A percentile compares a stretch with the other conserved stretches of the same genome.
These are phyloP conservation scores for Lentinula raphanica DNA, from an alignment of 768 basidiomycete species.

Conservation along the genomic window DNA sequence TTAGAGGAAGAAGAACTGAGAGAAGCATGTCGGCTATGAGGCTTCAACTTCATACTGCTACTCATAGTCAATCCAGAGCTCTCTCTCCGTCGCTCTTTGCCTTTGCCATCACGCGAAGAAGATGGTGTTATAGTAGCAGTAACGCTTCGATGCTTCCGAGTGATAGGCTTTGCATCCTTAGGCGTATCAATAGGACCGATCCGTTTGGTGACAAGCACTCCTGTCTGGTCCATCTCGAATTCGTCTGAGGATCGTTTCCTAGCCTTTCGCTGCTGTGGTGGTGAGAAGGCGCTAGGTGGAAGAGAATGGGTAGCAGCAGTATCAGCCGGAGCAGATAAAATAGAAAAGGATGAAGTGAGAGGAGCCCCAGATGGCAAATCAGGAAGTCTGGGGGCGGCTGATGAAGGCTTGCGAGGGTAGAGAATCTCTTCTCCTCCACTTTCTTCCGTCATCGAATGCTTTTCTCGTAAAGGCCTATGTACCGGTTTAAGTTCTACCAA, in stretches of 20 bases:
- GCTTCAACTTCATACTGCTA: constrained; percentile 30
- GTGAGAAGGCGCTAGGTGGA: constrained; percentile 63
- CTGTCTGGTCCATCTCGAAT: constrained; percentile 73
- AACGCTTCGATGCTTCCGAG: constrained; percentile 70
- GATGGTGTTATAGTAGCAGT: constrained; percentile 42
- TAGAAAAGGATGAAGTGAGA: constrained; percentile 15
- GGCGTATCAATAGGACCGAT: constrained; percentile 18
- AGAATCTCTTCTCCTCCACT: constrained; percentile 89
- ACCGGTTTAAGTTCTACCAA: constrained; percentile 37
- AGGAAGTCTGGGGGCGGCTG: constrained; percentile 14
- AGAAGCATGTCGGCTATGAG: constrained; percentile 65
- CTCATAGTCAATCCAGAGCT: constrained; percentile 42
- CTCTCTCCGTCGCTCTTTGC: constrained; percentile 52
- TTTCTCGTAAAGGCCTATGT: constrained; percentile 47
- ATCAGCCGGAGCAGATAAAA: constrained; percentile 24
- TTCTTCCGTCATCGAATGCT: constrained; percentile 71
- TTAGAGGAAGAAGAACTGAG: constrained; percentile 64
- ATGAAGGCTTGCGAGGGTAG: constrained; percentile 63
- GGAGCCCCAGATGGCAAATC: constrained; percentile 12
- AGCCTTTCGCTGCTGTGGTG: constrained; percentile 47
- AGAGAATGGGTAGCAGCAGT: constrained; percentile 24
- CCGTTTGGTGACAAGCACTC: constrained; percentile 52
- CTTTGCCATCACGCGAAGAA: constrained; percentile 37
- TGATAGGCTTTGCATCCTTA: constrained; percentile 38
- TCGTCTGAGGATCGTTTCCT: constrained; percentile 79